phyloP scores from a whole-genome alignment of 176 grass and related monocot species.

The Tillandsia fasciculata region DNA sequence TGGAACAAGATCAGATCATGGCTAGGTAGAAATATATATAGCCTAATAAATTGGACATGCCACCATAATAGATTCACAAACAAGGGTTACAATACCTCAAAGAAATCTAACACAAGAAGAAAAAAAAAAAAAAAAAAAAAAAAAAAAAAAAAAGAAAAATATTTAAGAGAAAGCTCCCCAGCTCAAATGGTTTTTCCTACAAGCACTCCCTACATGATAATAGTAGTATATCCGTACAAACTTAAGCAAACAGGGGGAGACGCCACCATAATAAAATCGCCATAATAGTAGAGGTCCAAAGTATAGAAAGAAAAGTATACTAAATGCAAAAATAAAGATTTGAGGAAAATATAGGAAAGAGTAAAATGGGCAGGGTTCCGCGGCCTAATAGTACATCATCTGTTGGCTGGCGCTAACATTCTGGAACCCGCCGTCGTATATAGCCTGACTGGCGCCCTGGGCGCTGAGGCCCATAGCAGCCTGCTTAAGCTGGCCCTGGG shows the following conservation, averaged over 20 bases:
- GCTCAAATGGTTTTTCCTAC: background rate
- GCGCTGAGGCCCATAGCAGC: conserved; percentile 45
- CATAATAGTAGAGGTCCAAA: background rate
- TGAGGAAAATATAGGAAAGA: background rate
- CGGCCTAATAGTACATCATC: conserved; percentile 78
- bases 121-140: background rate
- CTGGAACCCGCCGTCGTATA: conserved; percentile 69
- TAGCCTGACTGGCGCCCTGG: conserved; percentile 52
- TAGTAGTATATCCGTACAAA: conserved; percentile 1
- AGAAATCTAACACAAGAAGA: background rate
- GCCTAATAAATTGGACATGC: no score
- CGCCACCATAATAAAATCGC: background rate
- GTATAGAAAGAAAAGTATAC: background rate
- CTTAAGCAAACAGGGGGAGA: background rate
- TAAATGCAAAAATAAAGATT: background rate
- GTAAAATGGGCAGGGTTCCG: background rate
- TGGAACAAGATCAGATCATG: no score
- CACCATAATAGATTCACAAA: no score
- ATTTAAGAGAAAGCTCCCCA: background rate
- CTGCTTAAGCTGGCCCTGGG: conserved; percentile 69
- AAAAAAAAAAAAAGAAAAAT: background rate
- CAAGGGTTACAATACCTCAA: no score
- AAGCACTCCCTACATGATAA: background rate
- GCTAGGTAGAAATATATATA: no score
- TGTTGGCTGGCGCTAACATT: conserved; percentile 46